Evolutionary conservation across 345 rosid genomes (phyloP).

Genomic region (Gynandropsis gynandra): DNA sequence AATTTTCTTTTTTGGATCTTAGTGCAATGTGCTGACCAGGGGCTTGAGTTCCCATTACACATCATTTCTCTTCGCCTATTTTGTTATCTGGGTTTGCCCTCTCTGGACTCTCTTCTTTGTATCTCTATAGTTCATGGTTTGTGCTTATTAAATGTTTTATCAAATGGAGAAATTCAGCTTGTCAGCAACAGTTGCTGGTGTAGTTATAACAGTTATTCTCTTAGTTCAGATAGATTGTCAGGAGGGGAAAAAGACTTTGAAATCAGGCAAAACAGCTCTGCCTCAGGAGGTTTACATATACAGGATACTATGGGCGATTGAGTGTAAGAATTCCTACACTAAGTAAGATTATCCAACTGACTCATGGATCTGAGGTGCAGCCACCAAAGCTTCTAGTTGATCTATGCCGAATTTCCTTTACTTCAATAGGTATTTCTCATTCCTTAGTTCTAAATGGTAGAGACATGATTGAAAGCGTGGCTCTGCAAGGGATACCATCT

Average conservation of each 20-base stretch:
- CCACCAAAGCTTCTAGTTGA: conserved; percentile 26
- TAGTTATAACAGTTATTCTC: neutral
- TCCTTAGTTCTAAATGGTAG: conserved; percentile 20
- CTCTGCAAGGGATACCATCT: too few relatives aligned
- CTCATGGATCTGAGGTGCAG: conserved; percentile 20
- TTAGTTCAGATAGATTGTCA: neutral
- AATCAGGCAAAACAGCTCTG: neutral
- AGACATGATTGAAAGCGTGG: conserved; percentile 13
- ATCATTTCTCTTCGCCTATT: neutral
- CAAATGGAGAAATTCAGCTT: neutral
- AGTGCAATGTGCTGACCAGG: neutral
- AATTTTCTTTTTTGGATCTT: conserved; percentile 1
- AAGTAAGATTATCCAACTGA: conserved; percentile 15
- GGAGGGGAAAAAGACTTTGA: neutral
- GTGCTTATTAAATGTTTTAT: conserved; percentile 1
- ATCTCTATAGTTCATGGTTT: too few relatives aligned
- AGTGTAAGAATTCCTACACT: conserved; percentile 6
- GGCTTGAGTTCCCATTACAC: neutral
- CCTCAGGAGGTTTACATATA: conserved; percentile 8
- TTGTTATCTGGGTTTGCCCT: neutral
- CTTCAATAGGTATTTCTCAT: conserved; percentile 19
- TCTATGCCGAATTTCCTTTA: conserved; percentile 38
- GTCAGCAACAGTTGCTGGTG: conserved; percentile 1
- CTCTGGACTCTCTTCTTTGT: neutral
- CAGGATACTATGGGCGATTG: too few relatives aligned